Conservation (phyloP, 176 grass and related monocot genomes). For the Musa schizocarpa region DNA sequence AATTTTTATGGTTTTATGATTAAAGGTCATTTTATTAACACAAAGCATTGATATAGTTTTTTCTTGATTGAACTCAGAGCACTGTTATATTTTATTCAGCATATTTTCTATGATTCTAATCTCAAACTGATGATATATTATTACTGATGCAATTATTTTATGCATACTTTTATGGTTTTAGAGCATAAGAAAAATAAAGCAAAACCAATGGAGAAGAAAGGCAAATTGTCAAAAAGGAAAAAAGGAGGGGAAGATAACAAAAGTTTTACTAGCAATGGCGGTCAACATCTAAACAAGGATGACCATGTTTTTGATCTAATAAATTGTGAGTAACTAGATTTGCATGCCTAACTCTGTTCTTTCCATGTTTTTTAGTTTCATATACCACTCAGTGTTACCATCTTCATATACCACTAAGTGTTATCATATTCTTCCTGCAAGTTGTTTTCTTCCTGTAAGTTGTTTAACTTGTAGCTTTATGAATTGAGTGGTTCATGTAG, state of each 20-base stretch:
- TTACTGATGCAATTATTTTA: background rate
- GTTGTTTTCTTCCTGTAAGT: background rate
- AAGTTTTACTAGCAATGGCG: background rate
- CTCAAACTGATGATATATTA: background rate
- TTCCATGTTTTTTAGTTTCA: background rate
- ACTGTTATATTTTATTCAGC: background rate
- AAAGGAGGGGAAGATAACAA: background rate
- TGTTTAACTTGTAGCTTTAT: background rate
- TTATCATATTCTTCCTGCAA: no score
- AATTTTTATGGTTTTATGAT: no score
- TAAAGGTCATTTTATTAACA: no score
- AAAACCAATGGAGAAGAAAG: background rate
- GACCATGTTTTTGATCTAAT: background rate
- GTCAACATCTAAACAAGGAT: background rate
- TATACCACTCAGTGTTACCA: background rate
- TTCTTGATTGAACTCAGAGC: background rate
- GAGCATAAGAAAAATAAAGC: slow-evolving; percentile 2
- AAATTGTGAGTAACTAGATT: slow-evolving; percentile 2
- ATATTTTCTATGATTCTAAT: background rate
- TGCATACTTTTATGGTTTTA: background rate
- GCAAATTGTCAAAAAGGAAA: background rate
- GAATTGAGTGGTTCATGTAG: background rate
- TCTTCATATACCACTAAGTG: no score
- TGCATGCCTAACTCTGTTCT: background rate
- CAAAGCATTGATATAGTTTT: no score